Percentiles rank a stretch among this genome's conserved stretches.
Evolutionary conservation across 2,329 filamentous ascomycete genomes (phyloP).

Genomic region (Alternaria viburni): DNA sequence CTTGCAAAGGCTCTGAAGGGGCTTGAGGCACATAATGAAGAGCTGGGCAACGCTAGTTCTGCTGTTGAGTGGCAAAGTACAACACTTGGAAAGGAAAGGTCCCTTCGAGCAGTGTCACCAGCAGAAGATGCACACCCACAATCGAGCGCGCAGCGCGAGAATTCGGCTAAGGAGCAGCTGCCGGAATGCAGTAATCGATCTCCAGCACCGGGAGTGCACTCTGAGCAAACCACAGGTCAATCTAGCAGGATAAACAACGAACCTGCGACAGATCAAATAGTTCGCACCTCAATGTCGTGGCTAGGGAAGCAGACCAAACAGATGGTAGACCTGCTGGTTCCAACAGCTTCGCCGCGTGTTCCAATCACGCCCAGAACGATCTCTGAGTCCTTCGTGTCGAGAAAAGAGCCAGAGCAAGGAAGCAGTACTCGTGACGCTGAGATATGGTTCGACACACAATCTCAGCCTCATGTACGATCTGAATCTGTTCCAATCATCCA

Average conservation of each 20-base stretch:
- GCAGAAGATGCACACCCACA: not conserved
- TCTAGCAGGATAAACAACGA: not conserved
- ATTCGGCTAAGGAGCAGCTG: not conserved
- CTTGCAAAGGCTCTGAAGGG: not conserved
- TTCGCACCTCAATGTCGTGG: not conserved
- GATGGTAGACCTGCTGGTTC: not conserved
- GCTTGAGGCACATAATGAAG: not conserved
- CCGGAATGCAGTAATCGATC: not conserved
- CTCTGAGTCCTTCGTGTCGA: not conserved
- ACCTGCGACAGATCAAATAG: not conserved
- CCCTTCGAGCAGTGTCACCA: not conserved
- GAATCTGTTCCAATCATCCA: not conserved
- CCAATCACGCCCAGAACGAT: not conserved
- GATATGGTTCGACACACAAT: no score
- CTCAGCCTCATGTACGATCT: no score
- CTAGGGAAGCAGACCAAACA: not conserved
- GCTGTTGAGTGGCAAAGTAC: not conserved
- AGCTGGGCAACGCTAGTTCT: not conserved
- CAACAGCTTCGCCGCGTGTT: not conserved
- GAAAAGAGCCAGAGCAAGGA: no score
- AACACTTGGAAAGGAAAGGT: not conserved
- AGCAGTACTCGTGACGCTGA: no score
- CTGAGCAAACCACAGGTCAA: not conserved
- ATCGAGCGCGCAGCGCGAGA: not conserved
- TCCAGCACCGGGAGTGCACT: not conserved